These are phyloP conservation scores for Phytophthora cryptogea DNA, from an alignment of 352 stramenopile species.

Conservation along the genomic window DNA sequence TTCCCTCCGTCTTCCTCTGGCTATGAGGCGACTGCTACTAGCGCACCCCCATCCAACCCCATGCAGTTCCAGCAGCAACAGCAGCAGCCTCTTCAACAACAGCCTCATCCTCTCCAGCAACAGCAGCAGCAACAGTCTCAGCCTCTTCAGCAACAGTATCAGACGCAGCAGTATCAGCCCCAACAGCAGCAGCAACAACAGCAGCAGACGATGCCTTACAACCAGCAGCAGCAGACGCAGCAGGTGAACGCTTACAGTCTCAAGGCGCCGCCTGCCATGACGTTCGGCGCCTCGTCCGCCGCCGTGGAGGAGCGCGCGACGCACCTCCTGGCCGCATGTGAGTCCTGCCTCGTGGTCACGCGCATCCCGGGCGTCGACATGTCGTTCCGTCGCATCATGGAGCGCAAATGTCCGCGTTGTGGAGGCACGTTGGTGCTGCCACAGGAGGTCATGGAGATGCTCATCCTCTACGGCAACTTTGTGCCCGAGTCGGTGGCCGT, in stretches of 20 bases:
- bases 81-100: no score
- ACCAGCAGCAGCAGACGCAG: slow-evolving; percentile 17
- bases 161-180: slow-evolving; percentile 8
- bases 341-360: slow-evolving; percentile 74
- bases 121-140: no score
- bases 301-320: slow-evolving; percentile 51
- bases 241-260: slow-evolving; percentile 36
- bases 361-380: slow-evolving; percentile 76
- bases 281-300: slow-evolving; percentile 22
- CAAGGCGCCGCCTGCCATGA: slow-evolving; percentile 23
- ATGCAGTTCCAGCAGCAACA: slow-evolving; percentile 23
- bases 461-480: slow-evolving; percentile 87
- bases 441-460: slow-evolving; percentile 86
- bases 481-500: slow-evolving; percentile 70
- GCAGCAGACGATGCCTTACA: slow-evolving; percentile 5
- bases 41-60: not conserved
- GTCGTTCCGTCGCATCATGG: slow-evolving; percentile 81
- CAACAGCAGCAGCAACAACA: slow-evolving; percentile 30
- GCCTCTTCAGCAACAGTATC: no score
- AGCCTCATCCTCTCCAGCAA: no score
- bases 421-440: slow-evolving; percentile 60
- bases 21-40: slow-evolving; percentile 14
- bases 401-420: slow-evolving; percentile 79
- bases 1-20: slow-evolving; percentile 9
- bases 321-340: slow-evolving; percentile 70